Conservation (phyloP, 148 eudicot genomes). For the Camellia sinensis region DNA sequence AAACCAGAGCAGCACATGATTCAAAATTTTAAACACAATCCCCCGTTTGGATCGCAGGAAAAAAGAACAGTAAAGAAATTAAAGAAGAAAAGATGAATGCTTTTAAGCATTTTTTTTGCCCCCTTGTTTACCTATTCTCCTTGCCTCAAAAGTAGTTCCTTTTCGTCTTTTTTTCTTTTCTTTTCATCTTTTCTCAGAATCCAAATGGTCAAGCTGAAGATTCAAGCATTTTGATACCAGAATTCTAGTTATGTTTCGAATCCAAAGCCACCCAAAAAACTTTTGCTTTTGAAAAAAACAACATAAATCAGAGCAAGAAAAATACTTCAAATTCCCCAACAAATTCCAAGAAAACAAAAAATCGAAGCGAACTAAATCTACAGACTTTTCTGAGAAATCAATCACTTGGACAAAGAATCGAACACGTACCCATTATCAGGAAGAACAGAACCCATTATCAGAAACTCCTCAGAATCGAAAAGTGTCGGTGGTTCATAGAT, state of each 20-base stretch:
- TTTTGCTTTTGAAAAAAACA: constrained; percentile 2
- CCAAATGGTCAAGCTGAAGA: background rate
- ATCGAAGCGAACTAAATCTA: background rate
- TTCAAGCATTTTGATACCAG: background rate
- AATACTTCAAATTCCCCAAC: too few relatives aligned
- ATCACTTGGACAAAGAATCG: background rate
- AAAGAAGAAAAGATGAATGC: background rate
- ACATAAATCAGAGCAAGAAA: background rate
- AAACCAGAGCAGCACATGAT: constrained; percentile 9
- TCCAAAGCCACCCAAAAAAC: background rate
- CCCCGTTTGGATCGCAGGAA: background rate
- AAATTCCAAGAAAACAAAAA: background rate
- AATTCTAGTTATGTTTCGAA: background rate
- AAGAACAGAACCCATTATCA: background rate
- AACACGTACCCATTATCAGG: constrained; percentile 9
- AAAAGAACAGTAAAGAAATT: background rate
- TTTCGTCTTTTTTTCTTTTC: background rate
- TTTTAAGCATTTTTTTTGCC: background rate
- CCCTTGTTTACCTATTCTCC: too few relatives aligned
- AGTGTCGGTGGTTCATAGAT: constrained; percentile 15
- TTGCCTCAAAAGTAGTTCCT: constrained; percentile 9
- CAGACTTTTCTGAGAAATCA: background rate
- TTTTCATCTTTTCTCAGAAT: background rate
- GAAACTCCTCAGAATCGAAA: background rate
- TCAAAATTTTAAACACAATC: background rate